Evolutionary conservation across 202 grass and related monocot genomes (phyloP), one percentile per base, ranked within the genome.

Genomic region (Brachypodium distachyon): DNA sequence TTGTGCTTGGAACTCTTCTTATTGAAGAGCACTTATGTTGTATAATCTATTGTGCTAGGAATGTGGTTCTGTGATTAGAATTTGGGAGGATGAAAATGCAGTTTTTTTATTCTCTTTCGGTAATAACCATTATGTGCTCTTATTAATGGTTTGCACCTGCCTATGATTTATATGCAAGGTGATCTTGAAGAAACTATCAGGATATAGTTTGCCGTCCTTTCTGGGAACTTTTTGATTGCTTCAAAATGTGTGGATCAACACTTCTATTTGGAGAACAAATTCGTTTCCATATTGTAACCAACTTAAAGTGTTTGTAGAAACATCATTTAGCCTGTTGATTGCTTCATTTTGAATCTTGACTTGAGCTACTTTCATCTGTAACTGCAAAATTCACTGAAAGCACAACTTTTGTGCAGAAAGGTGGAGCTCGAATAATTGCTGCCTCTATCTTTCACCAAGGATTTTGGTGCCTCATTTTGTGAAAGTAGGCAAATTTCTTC

Each of bases 341-440:
- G 37, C 60, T 38, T 26, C 46, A 64, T 38, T 46, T 25, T 26
- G 74, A 40, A 44, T 19, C 37, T 40, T 5, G 16, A 40, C 22
- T 12, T 38, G 9, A 39, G 43, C 14, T 28, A 31, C 16, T 67
- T 74, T 74, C 5, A 16, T 67, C 16, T 67, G 44, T 33, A 37
- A 22, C 23, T 61, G 28, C 18, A 18, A 81, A 33, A 43, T 81
- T 29, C 54, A 8, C 25, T 83, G 42, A 83, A 6, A 51, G 33
- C 17, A 2, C 33, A 61, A 77, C 54, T 83, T 40, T 18, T 5
- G 2, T 72, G 42, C 62, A 80, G 69, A 74, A 83, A 80, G 81
- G 86, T 88, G 81, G 86, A 79, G 61, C 81, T 88, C 47, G 18
- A 67, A 70, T 55, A 32, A 75, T 75, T 74, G 62, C 76, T 84